phyloP scores from a whole-genome alignment of 306 rosid species.

The Erythrophleum fordii region DNA sequence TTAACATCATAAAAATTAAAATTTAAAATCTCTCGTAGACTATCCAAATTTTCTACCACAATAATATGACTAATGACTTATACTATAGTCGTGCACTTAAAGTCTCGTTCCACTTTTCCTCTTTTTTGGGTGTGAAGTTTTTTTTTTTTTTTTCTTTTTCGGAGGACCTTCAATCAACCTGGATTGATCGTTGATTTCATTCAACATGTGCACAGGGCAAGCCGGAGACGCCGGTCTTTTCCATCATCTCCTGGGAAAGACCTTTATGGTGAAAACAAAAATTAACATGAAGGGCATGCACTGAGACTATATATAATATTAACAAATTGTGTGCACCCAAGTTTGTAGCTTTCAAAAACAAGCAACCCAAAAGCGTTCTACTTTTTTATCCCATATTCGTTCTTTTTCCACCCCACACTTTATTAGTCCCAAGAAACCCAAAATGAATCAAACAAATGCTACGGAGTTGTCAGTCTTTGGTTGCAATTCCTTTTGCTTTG shows the following conservation, averaged over 20 bases:
- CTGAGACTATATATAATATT: conserved; percentile 37
- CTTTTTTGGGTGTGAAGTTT: not conserved
- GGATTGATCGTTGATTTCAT: conserved; percentile 36
- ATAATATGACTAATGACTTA: no score
- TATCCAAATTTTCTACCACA: no score
- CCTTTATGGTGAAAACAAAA: not conserved
- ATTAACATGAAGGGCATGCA: conserved; percentile 40
- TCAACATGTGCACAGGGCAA: not conserved
- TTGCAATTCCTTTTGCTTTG: conserved; percentile 27
- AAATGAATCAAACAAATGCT: conserved; percentile 41
- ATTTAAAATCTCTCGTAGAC: no score
- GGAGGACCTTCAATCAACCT: conserved; percentile 16
- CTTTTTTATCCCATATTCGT: conserved; percentile 44
- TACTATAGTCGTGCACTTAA: conserved; percentile 28
- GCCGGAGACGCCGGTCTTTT: not conserved
- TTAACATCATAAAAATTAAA: not conserved
- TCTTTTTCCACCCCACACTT: conserved; percentile 38
- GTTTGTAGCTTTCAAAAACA: conserved; percentile 49
- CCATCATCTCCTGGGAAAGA: not conserved
- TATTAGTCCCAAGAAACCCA: conserved; percentile 34
- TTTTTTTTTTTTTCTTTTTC: not conserved
- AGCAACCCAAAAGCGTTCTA: conserved; percentile 40
- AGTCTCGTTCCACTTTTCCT: not conserved
- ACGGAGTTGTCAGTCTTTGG: conserved; percentile 33
- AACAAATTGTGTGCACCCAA: conserved; percentile 39